Conservation (phyloP, 2,329 filamentous ascomycete species). For the Paracorniculantispora psalliotae region DNA sequence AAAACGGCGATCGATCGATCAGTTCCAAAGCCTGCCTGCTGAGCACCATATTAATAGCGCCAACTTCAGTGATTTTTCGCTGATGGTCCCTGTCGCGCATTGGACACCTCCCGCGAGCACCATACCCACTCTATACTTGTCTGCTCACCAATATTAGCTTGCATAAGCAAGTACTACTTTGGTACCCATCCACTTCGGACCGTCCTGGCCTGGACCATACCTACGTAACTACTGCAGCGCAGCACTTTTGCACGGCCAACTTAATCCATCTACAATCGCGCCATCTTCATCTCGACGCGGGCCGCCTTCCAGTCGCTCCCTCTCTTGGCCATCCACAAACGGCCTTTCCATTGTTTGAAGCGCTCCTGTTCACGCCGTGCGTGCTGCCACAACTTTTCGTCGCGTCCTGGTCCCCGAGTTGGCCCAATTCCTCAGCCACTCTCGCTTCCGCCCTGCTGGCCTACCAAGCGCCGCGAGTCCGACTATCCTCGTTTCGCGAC, state of each 20-base stretch:
- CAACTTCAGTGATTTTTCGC: background rate
- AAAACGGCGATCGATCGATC: background rate
- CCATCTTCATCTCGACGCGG: background rate
- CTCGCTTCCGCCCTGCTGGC: background rate
- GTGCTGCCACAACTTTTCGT: background rate
- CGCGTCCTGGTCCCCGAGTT: background rate
- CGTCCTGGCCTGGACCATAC: conserved; percentile 1
- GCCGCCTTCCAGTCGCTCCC: background rate
- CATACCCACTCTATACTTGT: background rate
- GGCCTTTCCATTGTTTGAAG: background rate
- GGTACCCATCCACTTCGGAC: background rate
- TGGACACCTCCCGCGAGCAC: background rate
- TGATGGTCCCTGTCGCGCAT: background rate
- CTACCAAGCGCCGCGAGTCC: background rate
- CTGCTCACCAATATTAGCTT: no score
- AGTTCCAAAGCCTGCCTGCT: background rate
- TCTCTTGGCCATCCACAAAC: background rate
- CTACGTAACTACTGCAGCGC: background rate
- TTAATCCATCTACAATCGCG: background rate
- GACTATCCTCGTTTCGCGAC: conserved; percentile 1
- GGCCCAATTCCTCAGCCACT: background rate
- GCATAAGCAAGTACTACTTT: background rate
- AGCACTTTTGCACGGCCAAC: background rate
- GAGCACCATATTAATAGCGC: background rate
- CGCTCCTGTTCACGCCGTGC: background rate